Conservation (phyloP, 257 asterid genomes). For the Solanum neorickii region DNA sequence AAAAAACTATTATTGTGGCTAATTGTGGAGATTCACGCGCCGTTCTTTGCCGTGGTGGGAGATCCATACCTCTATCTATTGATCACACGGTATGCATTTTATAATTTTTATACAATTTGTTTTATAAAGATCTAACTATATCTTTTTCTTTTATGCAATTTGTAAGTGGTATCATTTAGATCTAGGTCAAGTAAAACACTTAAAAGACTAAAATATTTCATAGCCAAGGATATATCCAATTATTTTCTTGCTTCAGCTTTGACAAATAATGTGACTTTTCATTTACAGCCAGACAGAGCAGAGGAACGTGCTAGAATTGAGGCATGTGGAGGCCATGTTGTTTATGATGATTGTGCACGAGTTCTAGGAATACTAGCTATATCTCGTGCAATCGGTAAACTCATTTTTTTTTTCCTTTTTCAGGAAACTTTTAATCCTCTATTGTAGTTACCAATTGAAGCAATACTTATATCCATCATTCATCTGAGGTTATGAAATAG, state of each 20-base stretch:
- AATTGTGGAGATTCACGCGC: slow-evolving; percentile 25
- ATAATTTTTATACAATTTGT: too few species aligned
- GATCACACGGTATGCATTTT: slow-evolving; percentile 13
- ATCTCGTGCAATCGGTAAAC: slow-evolving; percentile 15
- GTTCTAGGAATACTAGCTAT: slow-evolving; percentile 7
- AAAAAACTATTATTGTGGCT: slow-evolving; percentile 5
- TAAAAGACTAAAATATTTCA: too few species aligned
- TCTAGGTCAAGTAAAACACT: too few species aligned
- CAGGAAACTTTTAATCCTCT: background rate
- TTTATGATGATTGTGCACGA: background rate
- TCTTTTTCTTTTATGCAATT: too few species aligned
- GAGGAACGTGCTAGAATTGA: slow-evolving; percentile 10
- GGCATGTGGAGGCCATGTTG: slow-evolving; percentile 7
- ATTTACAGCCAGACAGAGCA: slow-evolving; percentile 4
- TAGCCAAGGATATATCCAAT: background rate
- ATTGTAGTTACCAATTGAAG: background rate
- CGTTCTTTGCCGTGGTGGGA: slow-evolving; percentile 9
- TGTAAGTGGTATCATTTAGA: too few species aligned
- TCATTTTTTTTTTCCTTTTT: background rate
- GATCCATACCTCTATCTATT: slow-evolving; percentile 7
- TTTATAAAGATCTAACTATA: too few species aligned
- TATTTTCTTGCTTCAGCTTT: background rate
- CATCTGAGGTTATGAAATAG: too few species aligned
- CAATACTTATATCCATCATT: background rate
- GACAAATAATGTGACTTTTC: background rate